phyloP scores from a whole-genome alignment of 305 asterid genomes.

The Lippia alba region DNA sequence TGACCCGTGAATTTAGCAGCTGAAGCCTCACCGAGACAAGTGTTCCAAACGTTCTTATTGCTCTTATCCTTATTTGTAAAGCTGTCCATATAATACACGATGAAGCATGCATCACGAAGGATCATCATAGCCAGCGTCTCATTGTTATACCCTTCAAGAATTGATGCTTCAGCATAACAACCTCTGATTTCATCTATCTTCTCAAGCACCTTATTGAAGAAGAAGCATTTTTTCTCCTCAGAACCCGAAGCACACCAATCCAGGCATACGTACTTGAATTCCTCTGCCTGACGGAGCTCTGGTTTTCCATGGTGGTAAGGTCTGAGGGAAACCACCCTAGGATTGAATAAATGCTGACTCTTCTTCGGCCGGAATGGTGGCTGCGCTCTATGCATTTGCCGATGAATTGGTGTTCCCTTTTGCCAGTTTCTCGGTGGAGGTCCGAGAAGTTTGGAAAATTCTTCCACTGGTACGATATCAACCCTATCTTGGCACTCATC shows the following conservation, averaged over 20 bases:
- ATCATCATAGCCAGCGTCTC: slow-evolving; percentile 44
- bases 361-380: background rate
- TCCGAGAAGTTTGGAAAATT: too few species aligned
- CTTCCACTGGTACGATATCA: too few species aligned
- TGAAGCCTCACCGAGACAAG: background rate
- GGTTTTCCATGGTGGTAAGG: slow-evolving; percentile 28
- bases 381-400: background rate
- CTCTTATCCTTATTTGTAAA: background rate
- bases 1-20: background rate
- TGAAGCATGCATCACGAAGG: slow-evolving; percentile 44
- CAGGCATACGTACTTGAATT: slow-evolving; percentile 32
- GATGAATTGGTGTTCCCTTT: background rate
- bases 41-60: slow-evolving; percentile 22
- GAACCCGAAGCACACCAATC: slow-evolving; percentile 25
- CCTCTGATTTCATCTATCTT: slow-evolving; percentile 31
- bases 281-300: slow-evolving; percentile 33
- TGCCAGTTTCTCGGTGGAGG: too few species aligned
- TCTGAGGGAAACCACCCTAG: background rate
- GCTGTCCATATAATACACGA: slow-evolving; percentile 27
- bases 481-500: too few species aligned
- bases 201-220: slow-evolving; percentile 32
- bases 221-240: slow-evolving; percentile 19
- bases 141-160: slow-evolving; percentile 25
- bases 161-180: slow-evolving; percentile 33
- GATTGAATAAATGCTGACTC: background rate